These are phyloP conservation scores for Lipomyces anomalus DNA, from an alignment of 805 yeast species.

Conservation along the genomic window DNA sequence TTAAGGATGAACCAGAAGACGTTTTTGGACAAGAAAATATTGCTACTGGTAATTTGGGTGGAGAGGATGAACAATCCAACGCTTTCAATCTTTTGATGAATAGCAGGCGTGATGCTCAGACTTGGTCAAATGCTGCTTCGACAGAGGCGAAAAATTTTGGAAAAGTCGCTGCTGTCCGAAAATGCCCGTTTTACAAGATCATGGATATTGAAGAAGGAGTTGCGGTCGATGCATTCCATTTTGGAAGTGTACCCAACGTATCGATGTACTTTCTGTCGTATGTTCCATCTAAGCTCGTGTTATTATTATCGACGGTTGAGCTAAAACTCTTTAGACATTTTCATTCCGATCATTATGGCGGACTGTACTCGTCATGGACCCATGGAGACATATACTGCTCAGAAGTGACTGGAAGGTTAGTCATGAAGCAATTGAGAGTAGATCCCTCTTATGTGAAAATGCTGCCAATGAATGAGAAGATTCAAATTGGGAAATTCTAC, in stretches of 20 bases:
- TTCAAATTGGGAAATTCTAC: conserved; percentile 41
- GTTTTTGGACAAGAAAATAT: too few relatives aligned
- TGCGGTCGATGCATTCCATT: conserved; percentile 38
- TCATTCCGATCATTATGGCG: conserved; percentile 93
- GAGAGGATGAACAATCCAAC: too few relatives aligned
- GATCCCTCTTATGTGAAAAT: conserved; percentile 39
- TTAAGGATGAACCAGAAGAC: too few relatives aligned
- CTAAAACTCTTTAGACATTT: conserved; percentile 53
- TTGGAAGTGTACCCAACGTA: conserved; percentile 33
- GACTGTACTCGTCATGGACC: conserved; percentile 71
- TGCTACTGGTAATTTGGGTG: too few relatives aligned
- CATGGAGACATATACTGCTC: conserved; percentile 71
- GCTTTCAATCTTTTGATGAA: conserved; percentile 2
- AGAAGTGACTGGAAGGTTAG: conserved; percentile 56
- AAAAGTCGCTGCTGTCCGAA: conserved; percentile 2
- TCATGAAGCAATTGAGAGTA: conserved; percentile 50
- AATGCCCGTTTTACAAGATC: conserved; percentile 33
- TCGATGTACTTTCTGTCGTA: conserved; percentile 32
- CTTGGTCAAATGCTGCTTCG: not conserved
- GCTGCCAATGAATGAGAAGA: conserved; percentile 41
- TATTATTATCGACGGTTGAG: conserved; percentile 4
- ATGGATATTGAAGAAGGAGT: conserved; percentile 29
- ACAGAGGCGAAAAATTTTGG: not conserved
- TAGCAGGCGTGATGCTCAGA: conserved; percentile 1
- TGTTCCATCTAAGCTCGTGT: conserved; percentile 7